Evolutionary conservation across 2,329 filamentous ascomycete genomes (phyloP).

Genomic region (Microcyclosporella mali): DNA sequence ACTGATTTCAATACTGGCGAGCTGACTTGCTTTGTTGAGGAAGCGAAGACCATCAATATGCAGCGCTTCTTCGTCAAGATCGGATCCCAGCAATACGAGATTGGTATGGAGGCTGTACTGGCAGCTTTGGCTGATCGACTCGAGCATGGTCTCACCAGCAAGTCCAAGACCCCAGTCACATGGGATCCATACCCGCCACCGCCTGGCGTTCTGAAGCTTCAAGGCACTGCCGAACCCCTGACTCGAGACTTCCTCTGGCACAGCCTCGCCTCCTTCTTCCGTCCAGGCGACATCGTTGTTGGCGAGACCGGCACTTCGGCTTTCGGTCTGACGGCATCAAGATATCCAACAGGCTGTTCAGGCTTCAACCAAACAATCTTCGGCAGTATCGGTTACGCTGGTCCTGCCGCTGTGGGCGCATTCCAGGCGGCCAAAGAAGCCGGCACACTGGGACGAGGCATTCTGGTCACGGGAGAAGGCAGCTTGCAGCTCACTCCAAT

Average conservation of each 20-base stretch:
- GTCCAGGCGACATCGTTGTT: constrained; percentile 67
- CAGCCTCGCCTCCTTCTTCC: constrained; percentile 53
- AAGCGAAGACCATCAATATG: constrained; percentile 27
- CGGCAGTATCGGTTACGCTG: constrained; percentile 61
- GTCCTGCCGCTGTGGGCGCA: constrained; percentile 60
- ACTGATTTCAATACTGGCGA: constrained; percentile 28
- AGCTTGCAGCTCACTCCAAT: constrained; percentile 57
- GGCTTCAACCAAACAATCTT: constrained; percentile 68
- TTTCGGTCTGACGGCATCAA: constrained; percentile 48
- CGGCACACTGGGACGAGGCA: constrained; percentile 1
- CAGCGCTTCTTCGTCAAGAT: constrained; percentile 57
- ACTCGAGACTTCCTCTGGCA: constrained; percentile 72
- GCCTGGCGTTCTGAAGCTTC: background rate
- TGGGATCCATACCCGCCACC: background rate
- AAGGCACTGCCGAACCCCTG: background rate
- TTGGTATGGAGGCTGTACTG: background rate
- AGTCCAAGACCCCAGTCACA: background rate
- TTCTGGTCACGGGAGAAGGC: constrained; percentile 45
- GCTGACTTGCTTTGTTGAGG: constrained; percentile 26
- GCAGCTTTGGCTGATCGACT: background rate
- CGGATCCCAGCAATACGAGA: background rate
- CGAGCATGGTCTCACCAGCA: background rate
- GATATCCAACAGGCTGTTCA: constrained; percentile 48
- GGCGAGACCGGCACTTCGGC: constrained; percentile 77
- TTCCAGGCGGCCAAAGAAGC: constrained; percentile 65